Evolutionary conservation across 805 yeast species (phyloP).

Genomic region (Kodamaea neixiangensis): DNA sequence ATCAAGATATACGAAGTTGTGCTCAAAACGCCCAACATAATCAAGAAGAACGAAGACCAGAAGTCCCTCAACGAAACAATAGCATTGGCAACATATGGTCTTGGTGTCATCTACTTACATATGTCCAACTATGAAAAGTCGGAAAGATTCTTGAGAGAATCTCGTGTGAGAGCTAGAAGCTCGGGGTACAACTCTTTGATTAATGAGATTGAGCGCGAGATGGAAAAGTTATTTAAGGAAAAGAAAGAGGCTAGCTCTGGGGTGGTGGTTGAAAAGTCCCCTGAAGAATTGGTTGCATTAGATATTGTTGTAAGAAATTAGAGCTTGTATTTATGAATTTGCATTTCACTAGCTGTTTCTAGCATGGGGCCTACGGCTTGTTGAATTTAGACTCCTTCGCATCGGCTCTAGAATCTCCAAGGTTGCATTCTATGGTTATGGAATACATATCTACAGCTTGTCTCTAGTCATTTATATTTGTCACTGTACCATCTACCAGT

Average conservation of each 20-base stretch:
- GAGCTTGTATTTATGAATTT: too few species aligned
- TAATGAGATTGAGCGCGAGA: conserved; percentile 65
- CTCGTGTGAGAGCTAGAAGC: conserved; percentile 68
- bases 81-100: conserved; percentile 80
- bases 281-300: conserved; percentile 23
- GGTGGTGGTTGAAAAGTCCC: not conserved
- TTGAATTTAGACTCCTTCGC: too few species aligned
- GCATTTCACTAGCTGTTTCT: too few species aligned
- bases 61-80: conserved; percentile 39
- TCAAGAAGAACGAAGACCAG: conserved; percentile 1
- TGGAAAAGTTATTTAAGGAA: conserved; percentile 51
- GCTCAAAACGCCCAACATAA: conserved; percentile 30
- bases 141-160: conserved; percentile 61
- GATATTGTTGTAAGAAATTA: conserved; percentile 21
- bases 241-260: conserved; percentile 19
- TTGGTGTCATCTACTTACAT: conserved; percentile 78
- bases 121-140: conserved; percentile 57
- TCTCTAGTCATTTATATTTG: too few species aligned
- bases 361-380: too few species aligned
- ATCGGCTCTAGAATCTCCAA: too few species aligned
- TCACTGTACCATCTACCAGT: too few species aligned
- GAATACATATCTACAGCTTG: too few species aligned
- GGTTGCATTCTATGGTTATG: too few species aligned
- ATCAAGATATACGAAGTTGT: conserved; percentile 39
- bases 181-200: conserved; percentile 65